These are phyloP conservation scores for Clitopilus passeckerianus DNA, from an alignment of 768 basidiomycete genomes.

Conservation along the genomic window DNA sequence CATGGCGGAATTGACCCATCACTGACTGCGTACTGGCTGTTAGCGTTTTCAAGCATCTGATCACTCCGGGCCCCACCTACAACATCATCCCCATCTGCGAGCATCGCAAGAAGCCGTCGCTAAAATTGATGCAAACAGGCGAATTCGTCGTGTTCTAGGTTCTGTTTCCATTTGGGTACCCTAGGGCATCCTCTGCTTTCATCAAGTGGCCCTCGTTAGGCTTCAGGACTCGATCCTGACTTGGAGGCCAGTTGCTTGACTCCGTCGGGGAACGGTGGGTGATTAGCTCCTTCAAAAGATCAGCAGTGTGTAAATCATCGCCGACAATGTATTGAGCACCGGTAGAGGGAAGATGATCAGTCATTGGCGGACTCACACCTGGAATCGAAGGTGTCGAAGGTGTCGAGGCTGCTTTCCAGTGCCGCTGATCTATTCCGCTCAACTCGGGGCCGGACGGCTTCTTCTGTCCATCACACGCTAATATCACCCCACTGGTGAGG, in stretches of 20 bases:
- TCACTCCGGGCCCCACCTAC: neutral
- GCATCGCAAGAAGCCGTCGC: neutral
- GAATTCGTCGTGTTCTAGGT: neutral
- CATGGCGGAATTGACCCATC: too few relatives aligned
- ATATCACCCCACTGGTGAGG: constrained; percentile 6
- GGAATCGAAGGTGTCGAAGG: neutral
- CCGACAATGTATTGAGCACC: neutral
- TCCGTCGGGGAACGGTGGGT: too few relatives aligned
- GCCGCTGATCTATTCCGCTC: neutral
- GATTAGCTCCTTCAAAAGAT: neutral
- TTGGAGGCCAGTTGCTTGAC: too few relatives aligned
- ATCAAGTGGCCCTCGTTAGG: neutral
- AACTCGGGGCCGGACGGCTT: neutral
- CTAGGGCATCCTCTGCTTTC: neutral
- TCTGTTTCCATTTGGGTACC: neutral
- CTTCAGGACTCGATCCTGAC: neutral
- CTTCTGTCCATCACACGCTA: constrained; percentile 5
- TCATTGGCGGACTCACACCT: neutral
- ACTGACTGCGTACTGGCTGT: neutral
- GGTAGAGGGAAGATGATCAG: neutral
- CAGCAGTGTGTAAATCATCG: neutral
- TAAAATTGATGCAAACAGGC: neutral
- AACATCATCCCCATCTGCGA: neutral
- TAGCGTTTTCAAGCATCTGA: neutral
- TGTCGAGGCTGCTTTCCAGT: neutral